These are phyloP conservation scores for Eimeria nieschulzi DNA, from an alignment of 169 alveolate species.

Conservation along the genomic window DNA sequence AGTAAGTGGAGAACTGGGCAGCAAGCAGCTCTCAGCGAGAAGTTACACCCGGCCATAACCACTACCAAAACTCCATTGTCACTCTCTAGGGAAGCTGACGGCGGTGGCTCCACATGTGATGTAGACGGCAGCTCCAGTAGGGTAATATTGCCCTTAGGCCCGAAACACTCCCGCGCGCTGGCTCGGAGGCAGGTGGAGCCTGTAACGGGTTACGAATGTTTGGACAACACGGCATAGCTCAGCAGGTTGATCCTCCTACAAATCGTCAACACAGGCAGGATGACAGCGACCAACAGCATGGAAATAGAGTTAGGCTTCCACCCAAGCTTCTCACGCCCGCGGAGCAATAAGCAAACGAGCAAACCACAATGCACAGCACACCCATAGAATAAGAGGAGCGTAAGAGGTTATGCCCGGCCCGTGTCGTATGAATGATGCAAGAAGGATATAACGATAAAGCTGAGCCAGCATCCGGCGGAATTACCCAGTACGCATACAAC, in stretches of 20 bases:
- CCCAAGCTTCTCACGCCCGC: too few species aligned
- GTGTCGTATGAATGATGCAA: not conserved
- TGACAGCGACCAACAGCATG: not conserved
- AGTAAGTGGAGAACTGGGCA: too few species aligned
- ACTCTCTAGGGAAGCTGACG: not conserved
- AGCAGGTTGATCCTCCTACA: slow-evolving; percentile 74
- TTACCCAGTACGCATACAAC: not conserved
- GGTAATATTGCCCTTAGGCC: not conserved
- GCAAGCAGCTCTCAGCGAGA: too few species aligned
- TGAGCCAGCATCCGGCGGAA: too few species aligned
- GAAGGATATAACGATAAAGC: not conserved
- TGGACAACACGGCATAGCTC: slow-evolving; percentile 68
- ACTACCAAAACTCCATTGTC: too few species aligned
- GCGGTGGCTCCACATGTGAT: not conserved
- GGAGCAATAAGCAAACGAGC: not conserved
- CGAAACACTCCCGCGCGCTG: slow-evolving; percentile 64
- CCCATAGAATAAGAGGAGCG: not conserved
- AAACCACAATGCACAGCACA: not conserved
- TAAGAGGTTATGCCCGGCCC: not conserved
- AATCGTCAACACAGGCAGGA: not conserved
- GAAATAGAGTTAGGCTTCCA: not conserved
- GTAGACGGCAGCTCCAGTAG: not conserved
- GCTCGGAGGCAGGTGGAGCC: slow-evolving; percentile 68
- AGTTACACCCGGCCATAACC: too few species aligned
- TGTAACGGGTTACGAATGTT: slow-evolving; percentile 64